phyloP scores from a whole-genome alignment of 768 basidiomycete species.

The Panaeolus papilionaceus region DNA sequence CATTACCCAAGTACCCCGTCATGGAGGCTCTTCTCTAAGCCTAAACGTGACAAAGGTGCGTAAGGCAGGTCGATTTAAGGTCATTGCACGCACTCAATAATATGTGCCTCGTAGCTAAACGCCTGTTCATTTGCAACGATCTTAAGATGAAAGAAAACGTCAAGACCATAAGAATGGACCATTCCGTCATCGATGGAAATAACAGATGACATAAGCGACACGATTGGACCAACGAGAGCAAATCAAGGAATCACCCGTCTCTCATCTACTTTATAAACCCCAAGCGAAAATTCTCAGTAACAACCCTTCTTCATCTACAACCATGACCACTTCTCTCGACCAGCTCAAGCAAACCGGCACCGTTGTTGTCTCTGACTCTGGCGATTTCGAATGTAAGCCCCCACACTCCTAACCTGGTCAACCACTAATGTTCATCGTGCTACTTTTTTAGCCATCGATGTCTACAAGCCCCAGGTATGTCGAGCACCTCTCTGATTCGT shows the following conservation, averaged over 20 bases:
- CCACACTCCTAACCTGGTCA: conserved; percentile 27
- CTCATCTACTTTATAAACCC: conserved; percentile 14
- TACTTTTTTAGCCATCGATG: conserved; percentile 77
- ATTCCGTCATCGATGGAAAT: conserved; percentile 15
- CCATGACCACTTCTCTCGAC: conserved; percentile 84
- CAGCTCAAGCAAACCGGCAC: conserved; percentile 91
- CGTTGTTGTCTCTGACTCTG: conserved; percentile 96
- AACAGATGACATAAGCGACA: conserved; percentile 11
- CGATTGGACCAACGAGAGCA: conserved; percentile 14
- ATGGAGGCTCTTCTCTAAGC: not conserved
- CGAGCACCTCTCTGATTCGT: conserved; percentile 16
- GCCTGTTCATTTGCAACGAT: conserved; percentile 1
- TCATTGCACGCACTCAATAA: not conserved
- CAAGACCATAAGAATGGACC: not conserved
- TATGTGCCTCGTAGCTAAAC: not conserved
- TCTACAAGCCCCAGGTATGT: conserved; percentile 89
- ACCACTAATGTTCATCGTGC: conserved; percentile 29
- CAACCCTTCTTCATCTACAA: conserved; percentile 33
- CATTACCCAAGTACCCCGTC: too few species aligned
- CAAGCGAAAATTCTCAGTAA: conserved; percentile 12
- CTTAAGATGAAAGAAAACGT: conserved; percentile 5
- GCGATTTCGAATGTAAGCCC: conserved; percentile 84
- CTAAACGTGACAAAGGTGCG: not conserved
- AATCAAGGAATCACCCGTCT: conserved; percentile 15
- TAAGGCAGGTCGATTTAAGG: not conserved